Base-by-base conservation (phyloP, 495 filamentous ascomycete genomes). In the Penicillium atrosanguineum region DNA sequence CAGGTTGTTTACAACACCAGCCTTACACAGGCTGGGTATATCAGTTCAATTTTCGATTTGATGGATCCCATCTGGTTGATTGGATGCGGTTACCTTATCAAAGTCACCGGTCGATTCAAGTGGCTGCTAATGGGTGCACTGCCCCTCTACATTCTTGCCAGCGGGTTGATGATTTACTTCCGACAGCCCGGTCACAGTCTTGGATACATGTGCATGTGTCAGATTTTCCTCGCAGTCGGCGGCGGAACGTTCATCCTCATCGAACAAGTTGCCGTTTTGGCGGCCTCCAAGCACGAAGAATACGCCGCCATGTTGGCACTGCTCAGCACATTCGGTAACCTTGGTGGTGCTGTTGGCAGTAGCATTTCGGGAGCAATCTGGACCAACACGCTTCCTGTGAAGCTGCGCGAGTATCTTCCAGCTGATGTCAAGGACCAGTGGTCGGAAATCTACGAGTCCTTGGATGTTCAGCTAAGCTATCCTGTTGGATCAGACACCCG, bases 201-300 rank as follows among this genome's bases (percentile, higher is more conserved):
- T 29, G 86, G 85, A 23, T 88, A 85, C 64, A 73, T 91, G 46
- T 72, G 87, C 67, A 87, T 89, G 82, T 85, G 79, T 60, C 85
- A 90, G 64, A 87, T 91, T 59, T 83, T 89, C 69, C 85, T 90
- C 53, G 82, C 85, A 31, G 75, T 91, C 36, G 74, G 76, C 11
- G 86, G 83, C 12, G 82, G 82, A 18, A 82, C 77, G 2, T 63
- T 84, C 11, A 64, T 89, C 47, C 83, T 90, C 59, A 75, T 71
- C 49, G 82, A 87, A 56, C 80, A 90, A 55, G 83, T 89, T 55
- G 83, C 86, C 3, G 80, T 81, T 59, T 84, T 90, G 81, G 82
- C 86, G 2, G 83, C 80, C 1, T 88, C 55, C 76, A 83, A 45
- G 72, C 81, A 53, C 19, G 51, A 80, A 79, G 45, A 72, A 86